These are phyloP conservation scores for Cunninghamia lanceolata DNA, from an alignment of 75 land plant genomes.

Conservation along the genomic window DNA sequence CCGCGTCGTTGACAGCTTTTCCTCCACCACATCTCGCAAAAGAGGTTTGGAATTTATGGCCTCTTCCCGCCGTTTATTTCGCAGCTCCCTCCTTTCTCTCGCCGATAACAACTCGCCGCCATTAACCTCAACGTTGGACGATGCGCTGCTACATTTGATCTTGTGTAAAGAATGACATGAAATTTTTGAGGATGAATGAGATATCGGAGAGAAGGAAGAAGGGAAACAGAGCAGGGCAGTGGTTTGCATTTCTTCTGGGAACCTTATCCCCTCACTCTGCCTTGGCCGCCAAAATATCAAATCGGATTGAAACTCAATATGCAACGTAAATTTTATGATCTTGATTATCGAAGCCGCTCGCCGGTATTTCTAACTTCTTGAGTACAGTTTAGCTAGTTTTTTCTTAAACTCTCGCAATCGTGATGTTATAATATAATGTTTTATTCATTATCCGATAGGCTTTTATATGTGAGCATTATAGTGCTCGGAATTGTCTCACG, in stretches of 20 bases:
- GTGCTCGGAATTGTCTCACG: too few relatives aligned
- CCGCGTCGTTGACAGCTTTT: constrained; percentile 39
- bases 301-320: too few relatives aligned
- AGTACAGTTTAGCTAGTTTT: too few relatives aligned
- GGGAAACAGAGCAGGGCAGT: neutral
- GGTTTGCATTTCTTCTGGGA: constrained; percentile 3
- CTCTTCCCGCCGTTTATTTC: constrained; percentile 71
- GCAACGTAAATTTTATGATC: too few relatives aligned
- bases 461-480: too few relatives aligned
- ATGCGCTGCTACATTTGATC: neutral
- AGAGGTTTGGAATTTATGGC: constrained; percentile 17
- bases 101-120: constrained; percentile 27
- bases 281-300: too few relatives aligned
- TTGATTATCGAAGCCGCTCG: too few relatives aligned
- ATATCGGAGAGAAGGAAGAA: neutral
- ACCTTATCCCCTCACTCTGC: neutral
- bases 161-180: neutral
- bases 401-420: too few relatives aligned
- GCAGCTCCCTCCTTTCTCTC: constrained; percentile 66
- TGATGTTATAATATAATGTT: too few relatives aligned
- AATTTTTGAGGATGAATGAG: neutral
- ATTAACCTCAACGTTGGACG: constrained; percentile 7
- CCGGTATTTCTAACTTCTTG: too few relatives aligned
- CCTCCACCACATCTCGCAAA: constrained; percentile 85
- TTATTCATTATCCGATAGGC: too few relatives aligned